phyloP scores from a whole-genome alignment of 768 basidiomycete species.

The Suillus hirtellus region DNA sequence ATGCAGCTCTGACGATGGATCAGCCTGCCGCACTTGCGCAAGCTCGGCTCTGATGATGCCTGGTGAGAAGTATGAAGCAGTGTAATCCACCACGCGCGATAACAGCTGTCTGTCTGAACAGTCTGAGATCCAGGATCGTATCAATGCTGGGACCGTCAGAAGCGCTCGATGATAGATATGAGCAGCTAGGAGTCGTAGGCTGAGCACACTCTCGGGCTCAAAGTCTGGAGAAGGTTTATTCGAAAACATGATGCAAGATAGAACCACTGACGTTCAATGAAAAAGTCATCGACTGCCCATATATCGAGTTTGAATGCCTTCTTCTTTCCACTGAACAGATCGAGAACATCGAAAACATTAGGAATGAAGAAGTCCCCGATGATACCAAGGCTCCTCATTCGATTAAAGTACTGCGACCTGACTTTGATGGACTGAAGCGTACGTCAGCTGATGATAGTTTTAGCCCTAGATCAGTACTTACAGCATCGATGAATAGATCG shows the following conservation, averaged over 20 bases:
- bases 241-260: background rate
- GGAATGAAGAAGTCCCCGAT: constrained; percentile 70
- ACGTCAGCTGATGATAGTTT: constrained; percentile 7
- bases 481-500: constrained; percentile 81
- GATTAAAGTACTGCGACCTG: constrained; percentile 81
- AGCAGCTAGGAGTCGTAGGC: constrained; percentile 70
- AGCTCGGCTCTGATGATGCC: constrained; percentile 84
- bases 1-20: constrained; percentile 48
- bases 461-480: constrained; percentile 39
- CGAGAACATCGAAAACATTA: constrained; percentile 63
- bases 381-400: constrained; percentile 72
- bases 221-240: constrained; percentile 46
- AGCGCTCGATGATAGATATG: constrained; percentile 90
- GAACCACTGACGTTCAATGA: constrained; percentile 60
- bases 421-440: constrained; percentile 78
- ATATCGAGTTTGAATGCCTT: constrained; percentile 79
- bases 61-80: constrained; percentile 84
- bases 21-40: constrained; percentile 63
- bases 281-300: constrained; percentile 86
- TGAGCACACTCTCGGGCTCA: constrained; percentile 49
- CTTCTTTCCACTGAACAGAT: constrained; percentile 61
- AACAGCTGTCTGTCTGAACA: constrained; percentile 89
- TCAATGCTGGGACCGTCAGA: constrained; percentile 78
- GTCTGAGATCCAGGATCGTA: constrained; percentile 82
- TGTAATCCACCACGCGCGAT: constrained; percentile 74